Evolutionary conservation across 805 yeast genomes (phyloP).

Genomic region (Lipomyces sp.): DNA sequence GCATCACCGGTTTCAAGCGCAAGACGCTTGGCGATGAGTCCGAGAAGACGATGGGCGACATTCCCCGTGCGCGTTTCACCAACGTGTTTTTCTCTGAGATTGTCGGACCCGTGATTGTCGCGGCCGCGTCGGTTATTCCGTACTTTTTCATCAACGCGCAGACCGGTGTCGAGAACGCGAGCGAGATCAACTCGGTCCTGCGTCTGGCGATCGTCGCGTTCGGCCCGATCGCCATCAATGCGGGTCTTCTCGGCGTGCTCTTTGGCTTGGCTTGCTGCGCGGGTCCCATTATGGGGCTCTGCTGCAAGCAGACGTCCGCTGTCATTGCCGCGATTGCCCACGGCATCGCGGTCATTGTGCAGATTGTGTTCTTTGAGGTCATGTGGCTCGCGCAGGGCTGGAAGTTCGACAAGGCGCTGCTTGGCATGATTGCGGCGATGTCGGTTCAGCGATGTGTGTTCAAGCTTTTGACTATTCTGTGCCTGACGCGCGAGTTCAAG

Average conservation of each 20-base stretch:
- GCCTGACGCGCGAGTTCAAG: conserved; percentile 93
- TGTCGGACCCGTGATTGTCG: conserved; percentile 64
- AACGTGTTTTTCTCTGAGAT: conserved; percentile 80
- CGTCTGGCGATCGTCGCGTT: conserved; percentile 61
- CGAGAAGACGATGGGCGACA: conserved; percentile 63
- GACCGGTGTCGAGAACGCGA: conserved; percentile 60
- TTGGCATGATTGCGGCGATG: conserved; percentile 80
- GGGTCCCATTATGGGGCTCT: conserved; percentile 90
- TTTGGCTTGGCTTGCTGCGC: conserved; percentile 90
- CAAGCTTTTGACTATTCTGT: conserved; percentile 72
- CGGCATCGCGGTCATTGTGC: conserved; percentile 86
- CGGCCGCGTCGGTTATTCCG: conserved; percentile 66
- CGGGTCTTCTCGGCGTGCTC: conserved; percentile 77
- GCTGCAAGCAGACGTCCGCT: conserved; percentile 96
- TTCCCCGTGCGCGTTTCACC: conserved; percentile 71
- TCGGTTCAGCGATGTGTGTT: conserved; percentile 84
- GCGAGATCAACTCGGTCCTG: conserved; percentile 54
- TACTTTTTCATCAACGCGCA: conserved; percentile 82
- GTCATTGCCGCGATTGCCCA: conserved; percentile 95
- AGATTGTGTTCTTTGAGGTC: conserved; percentile 82
- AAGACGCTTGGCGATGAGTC: conserved; percentile 62
- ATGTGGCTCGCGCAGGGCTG: conserved; percentile 98
- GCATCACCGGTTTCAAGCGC: conserved; percentile 87
- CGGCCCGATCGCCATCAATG: conserved; percentile 87
- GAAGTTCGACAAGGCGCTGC: conserved; percentile 77